Conservation (phyloP, 768 basidiomycete genomes). For the Rhodotorula sphaerocarpa region DNA sequence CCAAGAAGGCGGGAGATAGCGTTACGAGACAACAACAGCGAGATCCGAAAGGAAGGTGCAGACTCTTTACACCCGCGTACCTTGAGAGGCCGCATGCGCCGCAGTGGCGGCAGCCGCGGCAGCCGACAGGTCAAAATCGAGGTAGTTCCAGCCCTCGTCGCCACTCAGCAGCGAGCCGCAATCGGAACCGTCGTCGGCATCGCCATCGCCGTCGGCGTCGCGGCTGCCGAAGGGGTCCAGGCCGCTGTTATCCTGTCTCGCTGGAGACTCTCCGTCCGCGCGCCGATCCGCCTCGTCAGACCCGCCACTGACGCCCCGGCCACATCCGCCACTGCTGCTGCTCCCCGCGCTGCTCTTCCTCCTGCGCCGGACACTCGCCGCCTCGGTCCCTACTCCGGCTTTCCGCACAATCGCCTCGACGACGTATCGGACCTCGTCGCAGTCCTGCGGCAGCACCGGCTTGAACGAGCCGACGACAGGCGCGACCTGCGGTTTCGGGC, state of each 20-base stretch:
- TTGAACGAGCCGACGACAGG: neutral
- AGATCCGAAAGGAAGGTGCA: too few species aligned
- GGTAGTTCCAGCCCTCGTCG: slow-evolving; percentile 18
- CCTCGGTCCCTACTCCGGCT: neutral
- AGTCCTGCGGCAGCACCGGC: neutral
- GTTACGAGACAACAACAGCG: too few species aligned
- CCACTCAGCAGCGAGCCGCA: neutral
- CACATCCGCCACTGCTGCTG: too few species aligned
- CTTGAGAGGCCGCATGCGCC: neutral
- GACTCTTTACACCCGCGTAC: too few species aligned
- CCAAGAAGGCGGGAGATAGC: too few species aligned
- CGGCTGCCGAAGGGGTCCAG: neutral
- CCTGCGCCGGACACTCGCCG: neutral
- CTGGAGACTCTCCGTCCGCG: too few species aligned
- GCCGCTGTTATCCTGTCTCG: neutral
- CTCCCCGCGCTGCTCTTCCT: slow-evolving; percentile 3
- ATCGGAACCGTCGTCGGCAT: neutral
- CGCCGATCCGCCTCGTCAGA: too few species aligned
- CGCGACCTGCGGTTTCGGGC: neutral
- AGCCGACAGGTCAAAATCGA: slow-evolving; percentile 14
- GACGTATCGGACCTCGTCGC: slow-evolving; percentile 9
- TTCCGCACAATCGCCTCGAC: slow-evolving; percentile 13
- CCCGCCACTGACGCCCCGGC: too few species aligned
- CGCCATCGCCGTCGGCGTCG: neutral
- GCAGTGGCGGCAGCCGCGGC: slow-evolving; percentile 8